Base-by-base conservation (phyloP, 148 eudicot species). In the Rhododendron kiyosumense region DNA sequence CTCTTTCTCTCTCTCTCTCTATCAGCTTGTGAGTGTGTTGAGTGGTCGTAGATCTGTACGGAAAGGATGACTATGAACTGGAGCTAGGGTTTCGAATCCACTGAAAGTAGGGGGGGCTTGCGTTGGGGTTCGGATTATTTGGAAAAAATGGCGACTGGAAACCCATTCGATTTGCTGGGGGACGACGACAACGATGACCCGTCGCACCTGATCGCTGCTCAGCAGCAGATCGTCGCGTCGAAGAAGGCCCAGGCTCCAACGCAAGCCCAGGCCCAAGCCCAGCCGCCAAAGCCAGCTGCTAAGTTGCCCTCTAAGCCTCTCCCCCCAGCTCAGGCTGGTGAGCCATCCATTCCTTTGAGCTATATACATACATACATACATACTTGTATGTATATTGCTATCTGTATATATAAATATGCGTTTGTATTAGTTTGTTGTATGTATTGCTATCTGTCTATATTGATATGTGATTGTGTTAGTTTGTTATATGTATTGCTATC, bases 111-210 rank as follows among this genome's bases (percentile, higher is more conserved):
- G 38, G 69, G 18, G 85, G 85, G 81, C 38, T 81, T 63, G 36
- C 30, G 48, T 43, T 65, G 51, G 80, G 52, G 30, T 34, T 81
- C 22, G 51, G 36, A 63, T 54, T 34, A 17, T 15, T 0, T 48
- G 34, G 73, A 11, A 2, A 67, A 87, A 88, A 94, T 94, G 98
- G 89, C 98, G 34, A 91, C 91, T 10, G 71, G 81, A 76, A 94
- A 94, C 91, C 98, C 98, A 10, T 94, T 94, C 83, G 98, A 94
- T 90, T 91, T 94, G 94, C 88, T 94, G 84, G 94, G 91, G 0
- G 95, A 93, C 81, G 91, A 89, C 63, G 98, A 94, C 57, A 89
- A 88, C 80, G 98, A 93, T 81, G 98, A 94, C 81, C 92, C 93
- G 22, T 88, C 94, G 11, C 89, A 88, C 91, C 85, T 94, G 43